Evolutionary conservation across 176 grass and related monocot species (phyloP), one percentile per base, ranked within the genome.

Genomic region (Eragrostis curvula): DNA sequence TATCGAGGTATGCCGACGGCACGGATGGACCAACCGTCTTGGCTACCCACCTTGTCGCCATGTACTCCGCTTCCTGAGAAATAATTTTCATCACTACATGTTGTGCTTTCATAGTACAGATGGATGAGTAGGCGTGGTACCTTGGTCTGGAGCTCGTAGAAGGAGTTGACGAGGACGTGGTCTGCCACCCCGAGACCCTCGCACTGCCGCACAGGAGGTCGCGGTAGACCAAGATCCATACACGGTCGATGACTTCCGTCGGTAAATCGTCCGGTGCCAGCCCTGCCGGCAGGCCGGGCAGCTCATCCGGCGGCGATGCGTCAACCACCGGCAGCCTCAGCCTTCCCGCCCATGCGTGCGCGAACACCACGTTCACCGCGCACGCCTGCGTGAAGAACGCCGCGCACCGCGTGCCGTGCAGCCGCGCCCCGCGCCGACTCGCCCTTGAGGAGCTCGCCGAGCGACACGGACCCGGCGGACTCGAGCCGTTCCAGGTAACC

Each of bases 381-480:
- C 90, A 90, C 29, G 79, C 67, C 86, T 96, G 88, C 61, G 88
- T 96, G 80, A 90, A 81, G 83, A 96, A 87, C 7, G 85, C 75
- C 0, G 85, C 85, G 32, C 79, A 57, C 5, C 60, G 66, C 0
- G 57, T 61, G 29, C 77, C 50, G 28, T 74, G 70, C 48, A 65
- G 84, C 77, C 85, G 78, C 13, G 72, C 91, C 41, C 90, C 77
- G 3, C 49, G 67, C 93, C 93, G n/a, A 9, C 81, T 93, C 91
- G 51, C 49, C 67, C 11, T 43, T 68, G 81, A 97, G 83, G 18
- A 97, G 86, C 42, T 48, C 30, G 55, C 52, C 91, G 18, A 93
- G 50, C 13, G 88, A 81, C 55, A 17, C 57, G 46, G 88, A 89
- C 41, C 91, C 88, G 23, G 30, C 81, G 16, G 61, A 53, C 77